Evolutionary conservation across 2,329 filamentous ascomycete genomes (phyloP).

Genomic region (Macrophomina tecta): DNA sequence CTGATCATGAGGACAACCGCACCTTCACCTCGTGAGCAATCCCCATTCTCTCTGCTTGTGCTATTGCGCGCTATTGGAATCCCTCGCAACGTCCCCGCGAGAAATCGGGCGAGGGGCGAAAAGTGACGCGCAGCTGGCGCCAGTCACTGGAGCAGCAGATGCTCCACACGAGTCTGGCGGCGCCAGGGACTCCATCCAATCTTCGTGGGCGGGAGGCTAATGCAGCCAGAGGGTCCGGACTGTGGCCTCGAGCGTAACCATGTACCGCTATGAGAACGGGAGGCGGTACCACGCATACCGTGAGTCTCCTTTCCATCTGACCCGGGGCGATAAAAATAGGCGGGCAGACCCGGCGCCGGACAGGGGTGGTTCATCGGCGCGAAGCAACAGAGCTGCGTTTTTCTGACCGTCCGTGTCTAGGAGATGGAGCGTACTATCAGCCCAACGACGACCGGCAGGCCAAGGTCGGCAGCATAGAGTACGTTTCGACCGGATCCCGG

Average conservation of each 20-base stretch:
- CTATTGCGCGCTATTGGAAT: conserved; percentile 4
- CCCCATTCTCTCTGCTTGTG: not conserved
- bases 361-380: not conserved
- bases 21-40: conserved; percentile 28
- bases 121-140: conserved; percentile 10
- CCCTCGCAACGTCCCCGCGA: not conserved
- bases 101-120: not conserved
- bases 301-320: conserved; percentile 27
- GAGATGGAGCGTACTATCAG: conserved; percentile 43
- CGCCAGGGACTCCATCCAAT: not conserved
- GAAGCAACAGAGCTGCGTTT: not conserved
- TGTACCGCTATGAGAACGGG: conserved; percentile 48
- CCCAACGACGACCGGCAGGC: conserved; percentile 42
- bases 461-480: conserved; percentile 25
- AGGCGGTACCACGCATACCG: conserved; percentile 44
- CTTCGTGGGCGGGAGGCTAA: conserved; percentile 16
- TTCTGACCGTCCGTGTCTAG: conserved; percentile 27
- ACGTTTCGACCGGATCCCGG: not conserved
- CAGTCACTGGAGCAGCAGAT: not conserved
- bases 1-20: conserved; percentile 28
- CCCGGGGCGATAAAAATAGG: not conserved
- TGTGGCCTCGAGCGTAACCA: conserved; percentile 46
- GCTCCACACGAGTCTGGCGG: not conserved
- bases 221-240: conserved; percentile 40
- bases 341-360: not conserved